A percentile compares a stretch with the other conserved stretches of the same genome.
Evolutionary conservation across 371 early-diverging fungal genomes (phyloP).

Genomic region (Mucor lusitanicus): DNA sequence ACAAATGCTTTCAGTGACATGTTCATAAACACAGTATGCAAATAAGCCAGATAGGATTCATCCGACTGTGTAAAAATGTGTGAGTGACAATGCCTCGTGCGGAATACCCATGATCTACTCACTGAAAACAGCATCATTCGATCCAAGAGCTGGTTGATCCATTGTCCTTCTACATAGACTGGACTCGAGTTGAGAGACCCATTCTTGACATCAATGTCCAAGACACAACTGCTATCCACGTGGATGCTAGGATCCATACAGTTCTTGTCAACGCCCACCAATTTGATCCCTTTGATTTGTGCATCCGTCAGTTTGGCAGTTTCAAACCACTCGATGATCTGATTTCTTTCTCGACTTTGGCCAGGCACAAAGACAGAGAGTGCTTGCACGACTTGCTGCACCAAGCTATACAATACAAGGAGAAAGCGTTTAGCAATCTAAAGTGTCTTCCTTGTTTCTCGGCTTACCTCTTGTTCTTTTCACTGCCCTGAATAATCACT

Average conservation of each 20-base stretch:
- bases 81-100: neutral
- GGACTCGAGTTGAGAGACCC: constrained; percentile 40
- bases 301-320: constrained; percentile 23
- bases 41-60: constrained; percentile 35
- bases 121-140: constrained; percentile 32
- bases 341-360: constrained; percentile 23
- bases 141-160: constrained; percentile 44
- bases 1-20: constrained; percentile 46
- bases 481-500: constrained; percentile 36
- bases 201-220: constrained; percentile 35
- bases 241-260: constrained; percentile 41
- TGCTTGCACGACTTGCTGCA: constrained; percentile 34
- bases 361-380: constrained; percentile 46
- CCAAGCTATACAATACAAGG: neutral
- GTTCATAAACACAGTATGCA: constrained; percentile 42
- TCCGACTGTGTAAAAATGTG: constrained; percentile 21
- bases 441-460: neutral
- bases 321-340: constrained; percentile 37
- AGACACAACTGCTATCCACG: constrained; percentile 34
- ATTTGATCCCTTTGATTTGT: constrained; percentile 28
- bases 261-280: constrained; percentile 34
- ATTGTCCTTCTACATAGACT: constrained; percentile 47
- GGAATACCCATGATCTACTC: neutral
- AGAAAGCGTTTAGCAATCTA: no score
- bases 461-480: constrained; percentile 15